Percentiles rank a stretch among this genome's conserved stretches.
Conservation (phyloP, 2,329 filamentous ascomycete genomes). For the Alternaria solani region DNA sequence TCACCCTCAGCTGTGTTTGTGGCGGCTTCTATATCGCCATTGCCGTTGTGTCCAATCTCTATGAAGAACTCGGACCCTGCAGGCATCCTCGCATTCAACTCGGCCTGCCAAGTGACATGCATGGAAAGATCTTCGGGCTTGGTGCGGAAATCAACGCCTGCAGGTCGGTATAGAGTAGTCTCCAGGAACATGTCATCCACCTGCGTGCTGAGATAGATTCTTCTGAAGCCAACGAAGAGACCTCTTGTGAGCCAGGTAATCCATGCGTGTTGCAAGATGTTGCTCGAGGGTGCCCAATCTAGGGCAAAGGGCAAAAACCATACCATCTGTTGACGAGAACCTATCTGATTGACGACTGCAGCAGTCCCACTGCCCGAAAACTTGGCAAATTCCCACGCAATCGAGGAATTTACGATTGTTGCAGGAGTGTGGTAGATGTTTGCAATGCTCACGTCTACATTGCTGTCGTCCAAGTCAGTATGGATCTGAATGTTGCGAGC, state of each 20-base stretch:
- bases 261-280: slow-evolving; percentile 68
- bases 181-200: slow-evolving; percentile 70
- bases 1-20: slow-evolving; percentile 35
- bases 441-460: slow-evolving; percentile 41
- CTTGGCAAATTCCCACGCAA: slow-evolving; percentile 62
- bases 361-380: slow-evolving; percentile 59
- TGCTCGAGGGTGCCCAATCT: slow-evolving; percentile 63
- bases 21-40: slow-evolving; percentile 49
- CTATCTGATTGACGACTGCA: slow-evolving; percentile 67
- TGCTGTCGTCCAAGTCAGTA: slow-evolving; percentile 27
- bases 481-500: background rate
- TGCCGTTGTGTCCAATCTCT: slow-evolving; percentile 51
- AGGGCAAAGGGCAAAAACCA: slow-evolving; percentile 66
- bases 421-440: slow-evolving; percentile 67
- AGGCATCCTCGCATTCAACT: slow-evolving; percentile 44
- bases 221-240: slow-evolving; percentile 64
- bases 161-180: slow-evolving; percentile 54
- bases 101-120: slow-evolving; percentile 42
- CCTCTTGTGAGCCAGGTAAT: slow-evolving; percentile 70
- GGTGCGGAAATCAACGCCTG: slow-evolving; percentile 60
- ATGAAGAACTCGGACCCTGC: slow-evolving; percentile 48
- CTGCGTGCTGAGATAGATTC: slow-evolving; percentile 64
- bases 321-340: slow-evolving; percentile 67
- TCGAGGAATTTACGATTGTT: slow-evolving; percentile 61
- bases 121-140: slow-evolving; percentile 41